Evolutionary conservation across 2,329 filamentous ascomycete species (phyloP), one percentile per base, ranked within the genome.

Genomic region (Gnomoniopsis sp.): DNA sequence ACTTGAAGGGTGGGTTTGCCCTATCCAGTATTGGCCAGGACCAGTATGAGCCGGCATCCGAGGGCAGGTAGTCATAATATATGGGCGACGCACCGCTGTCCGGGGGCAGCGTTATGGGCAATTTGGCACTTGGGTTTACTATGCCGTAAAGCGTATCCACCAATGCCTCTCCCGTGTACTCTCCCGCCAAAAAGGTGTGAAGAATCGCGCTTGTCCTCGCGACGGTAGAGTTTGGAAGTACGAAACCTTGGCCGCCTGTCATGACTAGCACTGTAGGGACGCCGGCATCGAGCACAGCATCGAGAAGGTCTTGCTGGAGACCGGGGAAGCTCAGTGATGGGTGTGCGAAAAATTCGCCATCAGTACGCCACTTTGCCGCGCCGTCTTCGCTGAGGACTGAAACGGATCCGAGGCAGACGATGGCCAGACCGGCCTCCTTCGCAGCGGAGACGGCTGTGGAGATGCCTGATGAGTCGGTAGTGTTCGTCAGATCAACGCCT

Each of bases 11-110:
- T 0, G 75, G 66, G 68, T 77, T 79, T 3, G 49, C 49, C 34
- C 81, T 72, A 67, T 65, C 64, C 26, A 70, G 38, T 12, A 67
- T 60, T 8, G 70, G 69, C 57, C 63, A 68, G 26, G 68, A 65
- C 63, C 85, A 86, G 3, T 80, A 79, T 46, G 53, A 41, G 44
- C 85, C 75, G 71, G 89, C 86, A 64, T 85, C 80, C 3, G 79
- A 79, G 0, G 77, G 77, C 70, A 89, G 87, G 68, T 87, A 80
- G 33, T 88, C 81, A 71, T 90, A 89, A 68, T 89, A 86, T 56
- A 88, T 79, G 55, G 87, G 87, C 4, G 70, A 64, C 11, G 75
- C 69, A n/a, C 75, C 70, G 4, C 72, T 66, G 2, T 67, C 70
- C 73, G 79, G 79, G 0, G 78, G 79, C 71, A 81, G 79, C 2